These are phyloP conservation scores for Phytophthora tubulina DNA, from an alignment of 352 stramenopile genomes.

Conservation along the genomic window DNA sequence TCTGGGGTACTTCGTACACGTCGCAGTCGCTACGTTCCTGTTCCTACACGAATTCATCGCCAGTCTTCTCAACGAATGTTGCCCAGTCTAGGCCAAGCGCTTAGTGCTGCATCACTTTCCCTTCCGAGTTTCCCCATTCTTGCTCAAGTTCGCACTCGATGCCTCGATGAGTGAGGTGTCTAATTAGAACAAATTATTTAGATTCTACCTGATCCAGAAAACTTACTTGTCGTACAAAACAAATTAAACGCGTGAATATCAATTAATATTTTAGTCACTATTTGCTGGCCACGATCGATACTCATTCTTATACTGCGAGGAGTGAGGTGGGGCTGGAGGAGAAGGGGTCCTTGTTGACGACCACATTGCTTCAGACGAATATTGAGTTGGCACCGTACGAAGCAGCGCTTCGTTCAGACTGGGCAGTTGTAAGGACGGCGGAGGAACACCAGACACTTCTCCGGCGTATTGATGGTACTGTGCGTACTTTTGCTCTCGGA, in stretches of 20 bases:
- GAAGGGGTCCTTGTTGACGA: conserved; percentile 29
- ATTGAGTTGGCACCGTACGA: conserved; percentile 41
- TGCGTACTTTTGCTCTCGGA: conserved; percentile 14
- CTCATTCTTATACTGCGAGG: conserved; percentile 41
- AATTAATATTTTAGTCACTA: conserved; percentile 32
- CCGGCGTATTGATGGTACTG: conserved; percentile 38
- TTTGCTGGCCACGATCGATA: conserved; percentile 32
- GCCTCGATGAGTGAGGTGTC: conserved; percentile 13
- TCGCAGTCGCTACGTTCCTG: conserved; percentile 31
- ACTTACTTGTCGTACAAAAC: neutral
- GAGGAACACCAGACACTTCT: conserved; percentile 29
- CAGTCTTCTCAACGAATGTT: conserved; percentile 31
- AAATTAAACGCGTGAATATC: conserved; percentile 3
- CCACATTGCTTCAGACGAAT: conserved; percentile 37
- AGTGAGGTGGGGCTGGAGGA: conserved; percentile 23
- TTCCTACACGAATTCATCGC: conserved; percentile 10
- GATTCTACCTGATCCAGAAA: neutral
- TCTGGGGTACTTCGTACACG: conserved; percentile 12
- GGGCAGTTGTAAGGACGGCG: conserved; percentile 42
- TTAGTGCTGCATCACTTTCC: conserved; percentile 55
- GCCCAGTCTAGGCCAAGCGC: conserved; percentile 60
- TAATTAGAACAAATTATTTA: neutral
- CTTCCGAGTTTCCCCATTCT: conserved; percentile 53
- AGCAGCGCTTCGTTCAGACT: conserved; percentile 57
- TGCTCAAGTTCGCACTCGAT: conserved; percentile 6